Conservation (phyloP, 2,329 filamentous ascomycete species). For the Simplicillium aogashimaense region DNA sequence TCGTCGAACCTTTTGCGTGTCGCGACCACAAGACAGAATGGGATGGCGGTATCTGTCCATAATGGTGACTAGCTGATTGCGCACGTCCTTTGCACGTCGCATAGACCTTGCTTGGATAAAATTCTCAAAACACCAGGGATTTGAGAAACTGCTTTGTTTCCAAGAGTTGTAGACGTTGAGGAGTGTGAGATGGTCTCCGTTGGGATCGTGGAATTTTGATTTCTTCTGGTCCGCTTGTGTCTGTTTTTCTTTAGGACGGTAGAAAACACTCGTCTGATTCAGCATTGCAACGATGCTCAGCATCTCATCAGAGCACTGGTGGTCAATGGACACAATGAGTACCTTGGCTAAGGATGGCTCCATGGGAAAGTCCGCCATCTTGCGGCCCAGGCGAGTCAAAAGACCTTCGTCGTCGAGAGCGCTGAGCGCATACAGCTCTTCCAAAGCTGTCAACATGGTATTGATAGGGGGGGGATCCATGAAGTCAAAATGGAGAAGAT, state of each 20-base stretch:
- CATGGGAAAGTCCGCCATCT: constrained; percentile 99
- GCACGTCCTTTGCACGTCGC: constrained; percentile 81
- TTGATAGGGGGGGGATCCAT: constrained; percentile 98
- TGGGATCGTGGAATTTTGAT: constrained; percentile 90
- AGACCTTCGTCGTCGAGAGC: constrained; percentile 93
- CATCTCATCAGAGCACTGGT: constrained; percentile 87
- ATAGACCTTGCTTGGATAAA: constrained; percentile 91
- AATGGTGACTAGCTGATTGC: constrained; percentile 84
- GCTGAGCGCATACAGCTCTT: constrained; percentile 86
- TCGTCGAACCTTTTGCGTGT: constrained; percentile 79
- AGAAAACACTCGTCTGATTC: constrained; percentile 77
- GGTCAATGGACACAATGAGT: constrained; percentile 77
- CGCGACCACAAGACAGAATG: constrained; percentile 74
- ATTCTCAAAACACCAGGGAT: constrained; percentile 94
- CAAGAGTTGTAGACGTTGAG: constrained; percentile 97
- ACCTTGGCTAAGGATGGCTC: constrained; percentile 87
- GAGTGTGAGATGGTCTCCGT: constrained; percentile 87
- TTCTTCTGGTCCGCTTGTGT: constrained; percentile 95
- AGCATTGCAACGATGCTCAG: constrained; percentile 94
- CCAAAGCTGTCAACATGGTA: constrained; percentile 91
- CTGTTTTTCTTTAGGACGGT: constrained; percentile 95
- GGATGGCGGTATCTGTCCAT: constrained; percentile 84
- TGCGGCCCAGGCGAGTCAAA: constrained; percentile 79
- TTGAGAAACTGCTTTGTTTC: constrained; percentile 75
- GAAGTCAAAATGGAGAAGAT: constrained; percentile 93